Conservation (phyloP, 2,329 filamentous ascomycete species). For the Rhynchosporium graminicola region DNA sequence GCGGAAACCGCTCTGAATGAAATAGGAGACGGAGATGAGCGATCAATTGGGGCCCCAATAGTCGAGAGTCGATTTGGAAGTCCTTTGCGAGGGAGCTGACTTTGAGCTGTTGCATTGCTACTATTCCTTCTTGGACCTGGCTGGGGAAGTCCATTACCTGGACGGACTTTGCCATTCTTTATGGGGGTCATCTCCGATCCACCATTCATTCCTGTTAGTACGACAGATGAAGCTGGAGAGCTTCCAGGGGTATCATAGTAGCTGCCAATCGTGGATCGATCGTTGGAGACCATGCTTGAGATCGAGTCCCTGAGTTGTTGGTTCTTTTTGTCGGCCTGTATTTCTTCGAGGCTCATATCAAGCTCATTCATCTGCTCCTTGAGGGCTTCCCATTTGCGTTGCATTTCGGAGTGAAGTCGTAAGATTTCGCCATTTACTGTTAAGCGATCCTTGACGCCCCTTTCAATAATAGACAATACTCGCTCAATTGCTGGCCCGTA, state of each 20-base stretch:
- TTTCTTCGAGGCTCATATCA: slow-evolving; percentile 73
- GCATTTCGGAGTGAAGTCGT: slow-evolving; percentile 81
- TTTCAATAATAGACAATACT: slow-evolving; percentile 89
- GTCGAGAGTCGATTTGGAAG: slow-evolving; percentile 41
- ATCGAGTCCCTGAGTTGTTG: slow-evolving; percentile 89
- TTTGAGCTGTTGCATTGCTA: slow-evolving; percentile 44
- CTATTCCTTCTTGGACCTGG: slow-evolving; percentile 49
- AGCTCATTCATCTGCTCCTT: slow-evolving; percentile 77
- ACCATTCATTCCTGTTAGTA: slow-evolving; percentile 53
- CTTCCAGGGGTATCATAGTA: slow-evolving; percentile 51
- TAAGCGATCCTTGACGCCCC: slow-evolving; percentile 90
- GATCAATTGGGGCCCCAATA: slow-evolving; percentile 46
- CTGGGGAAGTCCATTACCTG: slow-evolving; percentile 43
- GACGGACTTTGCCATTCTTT: slow-evolving; percentile 39
- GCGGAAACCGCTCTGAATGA: slow-evolving; percentile 47
- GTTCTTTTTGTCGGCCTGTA: slow-evolving; percentile 61
- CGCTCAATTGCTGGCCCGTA: slow-evolving; percentile 92
- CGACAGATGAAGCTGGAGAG: slow-evolving; percentile 67
- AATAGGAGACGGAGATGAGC: slow-evolving; percentile 40
- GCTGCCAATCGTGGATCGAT: slow-evolving; percentile 51
- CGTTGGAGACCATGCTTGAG: slow-evolving; percentile 71
- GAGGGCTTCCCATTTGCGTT: slow-evolving; percentile 75
- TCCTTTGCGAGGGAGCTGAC: slow-evolving; percentile 43
- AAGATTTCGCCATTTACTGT: slow-evolving; percentile 96
- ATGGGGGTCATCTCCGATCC: slow-evolving; percentile 37